Percentiles rank a stretch among this genome's conserved stretches.
phyloP scores from a whole-genome alignment of 345 rosid species.

The Rhizophora apiculata region DNA sequence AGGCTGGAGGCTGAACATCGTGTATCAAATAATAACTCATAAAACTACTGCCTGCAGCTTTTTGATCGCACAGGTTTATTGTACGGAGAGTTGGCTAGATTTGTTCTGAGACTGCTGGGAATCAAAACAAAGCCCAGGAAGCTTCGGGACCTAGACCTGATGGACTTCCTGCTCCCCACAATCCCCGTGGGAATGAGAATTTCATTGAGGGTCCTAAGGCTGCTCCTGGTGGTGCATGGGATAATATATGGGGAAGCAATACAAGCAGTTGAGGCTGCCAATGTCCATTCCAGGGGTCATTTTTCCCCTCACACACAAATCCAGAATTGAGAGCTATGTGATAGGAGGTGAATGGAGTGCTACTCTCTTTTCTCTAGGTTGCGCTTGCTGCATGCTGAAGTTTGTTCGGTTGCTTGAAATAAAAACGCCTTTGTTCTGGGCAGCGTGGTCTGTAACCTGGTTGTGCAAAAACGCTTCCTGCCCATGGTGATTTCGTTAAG shows the following conservation, averaged over 20 bases:
- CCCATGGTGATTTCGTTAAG: too few relatives aligned
- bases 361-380: not conserved
- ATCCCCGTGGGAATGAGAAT: conserved; percentile 59
- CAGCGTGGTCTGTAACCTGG: not conserved
- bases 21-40: conserved; percentile 9
- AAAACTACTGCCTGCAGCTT: conserved; percentile 48
- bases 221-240: conserved; percentile 78
- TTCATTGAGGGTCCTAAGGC: conserved; percentile 70
- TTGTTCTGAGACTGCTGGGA: conserved; percentile 81
- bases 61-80: conserved; percentile 90
- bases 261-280: conserved; percentile 23
- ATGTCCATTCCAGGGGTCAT: not conserved
- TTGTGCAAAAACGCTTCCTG: too few relatives aligned
- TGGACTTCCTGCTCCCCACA: too few relatives aligned
- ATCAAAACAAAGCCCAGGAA: conserved; percentile 66
- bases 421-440: not conserved
- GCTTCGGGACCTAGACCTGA: conserved; percentile 58
- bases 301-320: not conserved
- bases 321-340: conserved; percentile 5
- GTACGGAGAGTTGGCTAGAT: conserved; percentile 96
- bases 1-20: not conserved
- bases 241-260: conserved; percentile 71
- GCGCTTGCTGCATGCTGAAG: not conserved
- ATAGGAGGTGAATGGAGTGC: conserved; percentile 4
- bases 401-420: conserved; percentile 12